Conservation (phyloP, 495 filamentous ascomycete genomes). For the Penicillium goetzii region DNA sequence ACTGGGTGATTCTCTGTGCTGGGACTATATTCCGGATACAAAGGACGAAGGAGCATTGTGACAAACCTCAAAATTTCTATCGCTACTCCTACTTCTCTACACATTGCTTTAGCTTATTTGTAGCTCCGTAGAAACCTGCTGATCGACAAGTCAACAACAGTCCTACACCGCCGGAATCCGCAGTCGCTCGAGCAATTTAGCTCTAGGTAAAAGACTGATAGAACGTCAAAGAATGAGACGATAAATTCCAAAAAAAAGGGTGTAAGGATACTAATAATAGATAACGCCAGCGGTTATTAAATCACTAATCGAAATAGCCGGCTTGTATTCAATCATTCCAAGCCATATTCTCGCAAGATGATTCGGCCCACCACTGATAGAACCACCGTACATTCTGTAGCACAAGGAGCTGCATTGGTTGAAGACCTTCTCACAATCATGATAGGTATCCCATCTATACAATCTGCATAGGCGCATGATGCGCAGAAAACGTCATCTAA, state of each 20-base stretch:
- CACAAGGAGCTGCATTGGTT: not conserved
- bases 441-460: not conserved
- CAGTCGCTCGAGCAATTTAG: not conserved
- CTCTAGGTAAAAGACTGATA: not conserved
- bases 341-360: not conserved
- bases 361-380: not conserved
- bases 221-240: not conserved
- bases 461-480: not conserved
- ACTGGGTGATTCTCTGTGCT: not conserved
- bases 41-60: not conserved
- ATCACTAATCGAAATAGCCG: not conserved
- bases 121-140: not conserved
- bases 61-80: too few species aligned
- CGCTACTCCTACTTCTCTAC: not conserved
- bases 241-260: not conserved
- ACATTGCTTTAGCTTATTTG: not conserved
- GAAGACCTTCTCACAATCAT: not conserved
- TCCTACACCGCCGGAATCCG: slow-evolving; percentile 7
- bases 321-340: not conserved
- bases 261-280: not conserved
- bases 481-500: slow-evolving; percentile 13
- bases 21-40: not conserved
- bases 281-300: not conserved
- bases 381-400: not conserved
- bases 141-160: not conserved